phyloP scores from a whole-genome alignment of 2,329 filamentous ascomycete species.

The Aspergillus terreus region DNA sequence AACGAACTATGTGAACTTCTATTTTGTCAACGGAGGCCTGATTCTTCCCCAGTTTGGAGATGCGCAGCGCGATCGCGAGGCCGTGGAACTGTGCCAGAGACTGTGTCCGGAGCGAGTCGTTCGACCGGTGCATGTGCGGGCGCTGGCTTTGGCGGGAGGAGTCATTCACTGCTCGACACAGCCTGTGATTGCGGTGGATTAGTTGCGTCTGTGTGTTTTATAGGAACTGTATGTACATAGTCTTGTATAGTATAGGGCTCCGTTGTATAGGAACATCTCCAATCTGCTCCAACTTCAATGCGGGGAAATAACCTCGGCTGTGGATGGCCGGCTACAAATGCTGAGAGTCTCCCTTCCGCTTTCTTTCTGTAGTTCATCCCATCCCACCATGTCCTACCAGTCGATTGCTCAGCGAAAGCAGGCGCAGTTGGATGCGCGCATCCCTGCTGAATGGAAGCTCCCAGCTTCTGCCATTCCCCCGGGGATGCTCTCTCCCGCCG shows the following conservation, averaged over 20 bases:
- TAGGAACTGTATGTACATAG: no score
- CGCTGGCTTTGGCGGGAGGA: slow-evolving; percentile 23
- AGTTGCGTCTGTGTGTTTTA: no score
- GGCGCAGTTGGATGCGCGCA: slow-evolving; percentile 32
- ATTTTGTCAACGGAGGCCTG: slow-evolving; percentile 27
- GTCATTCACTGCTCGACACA: slow-evolving; percentile 30
- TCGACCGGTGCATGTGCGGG: slow-evolving; percentile 17
- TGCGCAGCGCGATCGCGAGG: slow-evolving; percentile 14
- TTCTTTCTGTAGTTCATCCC: not conserved
- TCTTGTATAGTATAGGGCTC: no score
- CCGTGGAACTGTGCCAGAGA: slow-evolving; percentile 16
- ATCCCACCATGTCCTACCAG: slow-evolving; percentile 17
- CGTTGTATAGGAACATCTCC: no score
- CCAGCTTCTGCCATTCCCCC: slow-evolving; percentile 28
- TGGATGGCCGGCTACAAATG: no score
- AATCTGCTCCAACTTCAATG: no score
- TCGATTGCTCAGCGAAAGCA: slow-evolving; percentile 38
- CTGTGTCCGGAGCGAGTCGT: slow-evolving; percentile 21
- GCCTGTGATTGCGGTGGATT: slow-evolving; percentile 8
- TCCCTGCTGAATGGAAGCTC: slow-evolving; percentile 40
- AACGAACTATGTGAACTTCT: slow-evolving; percentile 27
- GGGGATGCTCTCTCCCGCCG: slow-evolving; percentile 32
- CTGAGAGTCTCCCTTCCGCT: not conserved
- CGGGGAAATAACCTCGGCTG: no score
- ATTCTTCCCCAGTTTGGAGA: slow-evolving; percentile 27